Conservation (phyloP, 768 basidiomycete species). For the Fistulinella prunicolor region DNA sequence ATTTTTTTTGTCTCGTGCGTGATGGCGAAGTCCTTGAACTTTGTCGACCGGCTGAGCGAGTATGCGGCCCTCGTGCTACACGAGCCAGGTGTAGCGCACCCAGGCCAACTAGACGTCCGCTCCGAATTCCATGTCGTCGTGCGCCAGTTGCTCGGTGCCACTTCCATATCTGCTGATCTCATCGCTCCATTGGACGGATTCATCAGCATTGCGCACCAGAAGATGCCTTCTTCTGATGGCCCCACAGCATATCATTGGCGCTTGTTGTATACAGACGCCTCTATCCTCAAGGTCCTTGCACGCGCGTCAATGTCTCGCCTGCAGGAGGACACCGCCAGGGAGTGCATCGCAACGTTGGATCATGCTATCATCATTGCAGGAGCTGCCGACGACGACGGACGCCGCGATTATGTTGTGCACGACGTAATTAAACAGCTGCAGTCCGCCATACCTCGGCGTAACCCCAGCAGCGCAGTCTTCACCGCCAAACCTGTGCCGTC, state of each 20-base stretch:
- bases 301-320: slow-evolving; percentile 21
- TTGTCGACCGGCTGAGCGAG: neutral
- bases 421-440: slow-evolving; percentile 65
- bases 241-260: slow-evolving; percentile 50
- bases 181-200: slow-evolving; percentile 34
- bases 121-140: slow-evolving; percentile 9
- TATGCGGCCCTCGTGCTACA: slow-evolving; percentile 18
- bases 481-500: neutral
- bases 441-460: slow-evolving; percentile 8
- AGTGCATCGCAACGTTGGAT: slow-evolving; percentile 65
- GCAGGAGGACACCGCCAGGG: slow-evolving; percentile 30
- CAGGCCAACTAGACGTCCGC: neutral
- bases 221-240: slow-evolving; percentile 43
- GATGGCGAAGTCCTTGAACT: neutral
- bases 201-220: slow-evolving; percentile 45
- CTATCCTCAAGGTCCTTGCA: slow-evolving; percentile 53
- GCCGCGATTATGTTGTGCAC: slow-evolving; percentile 57
- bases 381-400: slow-evolving; percentile 52
- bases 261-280: slow-evolving; percentile 73
- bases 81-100: neutral
- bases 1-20: neutral
- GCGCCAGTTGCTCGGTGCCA: slow-evolving; percentile 1
- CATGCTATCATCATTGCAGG: slow-evolving; percentile 83
- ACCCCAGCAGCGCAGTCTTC: slow-evolving; percentile 9
- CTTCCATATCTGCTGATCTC: neutral